Percentiles rank a stretch among this genome's conserved stretches.
These are phyloP conservation scores for Ophiostoma quercus DNA, from an alignment of 2,329 filamentous ascomycete genomes.

Conservation along the genomic window DNA sequence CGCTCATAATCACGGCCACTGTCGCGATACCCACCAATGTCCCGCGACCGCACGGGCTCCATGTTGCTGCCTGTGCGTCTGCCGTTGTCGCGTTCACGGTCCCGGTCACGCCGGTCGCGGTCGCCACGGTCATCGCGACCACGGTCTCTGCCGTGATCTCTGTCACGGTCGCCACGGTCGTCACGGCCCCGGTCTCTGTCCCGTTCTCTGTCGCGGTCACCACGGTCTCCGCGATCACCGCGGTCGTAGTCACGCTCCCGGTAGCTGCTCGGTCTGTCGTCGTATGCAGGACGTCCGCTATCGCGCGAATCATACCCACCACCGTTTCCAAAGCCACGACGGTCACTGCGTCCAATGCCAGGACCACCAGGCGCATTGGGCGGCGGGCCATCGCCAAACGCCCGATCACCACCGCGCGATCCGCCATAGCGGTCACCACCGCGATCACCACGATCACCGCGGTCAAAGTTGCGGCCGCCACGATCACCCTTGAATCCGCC, in stretches of 20 bases:
- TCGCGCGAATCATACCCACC: constrained; percentile 46
- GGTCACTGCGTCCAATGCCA: constrained; percentile 36
- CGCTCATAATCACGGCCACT: constrained; percentile 47
- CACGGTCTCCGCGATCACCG: constrained; percentile 36
- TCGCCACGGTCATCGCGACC: constrained; percentile 31
- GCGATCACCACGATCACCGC: constrained; percentile 24
- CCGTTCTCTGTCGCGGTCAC: constrained; percentile 39
- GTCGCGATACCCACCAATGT: constrained; percentile 20
- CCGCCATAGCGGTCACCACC: constrained; percentile 43
- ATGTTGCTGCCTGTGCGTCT: constrained; percentile 32
- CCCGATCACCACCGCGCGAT: constrained; percentile 40
- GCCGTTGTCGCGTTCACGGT: constrained; percentile 37
- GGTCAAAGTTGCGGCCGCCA: constrained; percentile 34
- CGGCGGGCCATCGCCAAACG: constrained; percentile 31
- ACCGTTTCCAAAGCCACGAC: constrained; percentile 39
- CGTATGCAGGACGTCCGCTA: background rate
- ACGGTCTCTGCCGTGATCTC: constrained; percentile 34
- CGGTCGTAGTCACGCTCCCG: constrained; percentile 42
- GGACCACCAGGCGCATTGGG: constrained; percentile 51
- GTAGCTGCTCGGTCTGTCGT: constrained; percentile 44
- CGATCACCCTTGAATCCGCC: constrained; percentile 41
- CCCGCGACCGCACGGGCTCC: constrained; percentile 30
- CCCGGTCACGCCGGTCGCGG: constrained; percentile 12
- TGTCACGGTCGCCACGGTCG: constrained; percentile 38
- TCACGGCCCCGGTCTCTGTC: constrained; percentile 28